A percentile compares a stretch with the other conserved stretches of the same genome.
phyloP scores from a whole-genome alignment of 164 flowering plant genomes.

The Aristolochia fimbriata region DNA sequence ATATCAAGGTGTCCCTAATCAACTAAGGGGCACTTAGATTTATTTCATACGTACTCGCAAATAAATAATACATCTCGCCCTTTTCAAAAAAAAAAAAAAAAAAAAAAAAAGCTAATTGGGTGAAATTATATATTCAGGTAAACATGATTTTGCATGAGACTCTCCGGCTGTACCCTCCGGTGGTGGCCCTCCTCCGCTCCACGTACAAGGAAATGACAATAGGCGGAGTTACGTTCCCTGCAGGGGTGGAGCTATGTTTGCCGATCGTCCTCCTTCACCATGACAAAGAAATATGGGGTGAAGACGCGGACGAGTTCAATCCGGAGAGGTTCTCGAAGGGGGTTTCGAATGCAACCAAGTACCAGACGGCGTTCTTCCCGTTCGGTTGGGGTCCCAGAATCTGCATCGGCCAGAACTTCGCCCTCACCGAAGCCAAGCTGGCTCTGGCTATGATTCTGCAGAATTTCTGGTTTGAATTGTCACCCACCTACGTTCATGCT shows the following conservation, averaged over 20 bases:
- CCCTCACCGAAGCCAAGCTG: slow-evolving; percentile 1
- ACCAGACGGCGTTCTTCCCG: slow-evolving; percentile 6
- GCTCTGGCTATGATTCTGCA: slow-evolving; percentile 6
- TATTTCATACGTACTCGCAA: too few species aligned
- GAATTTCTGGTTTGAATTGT: background rate
- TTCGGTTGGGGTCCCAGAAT: slow-evolving; percentile 1
- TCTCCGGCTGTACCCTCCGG: slow-evolving; percentile 7
- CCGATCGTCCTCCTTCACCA: slow-evolving; percentile 1
- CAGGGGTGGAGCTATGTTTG: background rate
- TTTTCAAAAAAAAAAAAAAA: too few species aligned
- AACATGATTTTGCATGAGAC: slow-evolving; percentile 7
- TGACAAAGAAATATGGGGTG: slow-evolving; percentile 6
- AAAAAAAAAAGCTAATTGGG: too few species aligned
- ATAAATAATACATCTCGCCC: too few species aligned
- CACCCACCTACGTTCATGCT: slow-evolving; percentile 8
- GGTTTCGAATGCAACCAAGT: slow-evolving; percentile 4
- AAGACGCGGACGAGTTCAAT: slow-evolving; percentile 5
- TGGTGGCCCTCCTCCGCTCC: background rate
- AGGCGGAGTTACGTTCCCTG: slow-evolving; percentile 1
- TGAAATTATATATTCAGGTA: too few species aligned
- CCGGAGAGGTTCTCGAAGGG: slow-evolving; percentile 6
- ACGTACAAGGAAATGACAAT: background rate
- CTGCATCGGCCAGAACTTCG: slow-evolving; percentile 7
- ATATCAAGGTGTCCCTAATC: too few species aligned
- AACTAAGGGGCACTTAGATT: too few species aligned